Conservation (phyloP, 169 alveolate species). For the Babesia sp. region DNA sequence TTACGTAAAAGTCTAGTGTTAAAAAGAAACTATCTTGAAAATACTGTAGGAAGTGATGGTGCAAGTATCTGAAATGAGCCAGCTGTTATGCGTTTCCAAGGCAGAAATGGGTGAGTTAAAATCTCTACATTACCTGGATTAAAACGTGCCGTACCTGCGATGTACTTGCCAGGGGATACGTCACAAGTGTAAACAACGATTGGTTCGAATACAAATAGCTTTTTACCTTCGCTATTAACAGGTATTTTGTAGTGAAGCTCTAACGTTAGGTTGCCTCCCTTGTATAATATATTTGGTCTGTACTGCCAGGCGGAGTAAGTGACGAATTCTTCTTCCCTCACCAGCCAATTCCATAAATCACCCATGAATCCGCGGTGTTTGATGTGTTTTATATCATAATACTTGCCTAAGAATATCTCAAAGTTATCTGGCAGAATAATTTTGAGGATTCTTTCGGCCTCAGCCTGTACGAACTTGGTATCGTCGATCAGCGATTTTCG, state of each 20-base stretch:
- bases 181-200: constrained; percentile 37
- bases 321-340: constrained; percentile 12
- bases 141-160: constrained; percentile 27
- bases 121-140: constrained; percentile 22
- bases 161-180: constrained; percentile 37
- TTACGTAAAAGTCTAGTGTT: no score
- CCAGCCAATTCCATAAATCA: constrained; percentile 7
- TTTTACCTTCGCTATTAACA: constrained; percentile 2
- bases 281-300: constrained; percentile 28
- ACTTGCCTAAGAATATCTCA: constrained; percentile 33
- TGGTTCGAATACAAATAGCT: constrained; percentile 27
- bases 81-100: constrained; percentile 30
- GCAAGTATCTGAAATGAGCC: constrained; percentile 30
- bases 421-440: constrained; percentile 2
- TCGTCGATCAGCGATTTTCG: background rate
- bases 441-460: constrained; percentile 11
- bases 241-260: constrained; percentile 53
- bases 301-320: constrained; percentile 57
- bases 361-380: constrained; percentile 12
- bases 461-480: background rate
- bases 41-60: constrained; percentile 22
- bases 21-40: background rate
- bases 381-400: constrained; percentile 6
- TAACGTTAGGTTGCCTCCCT: constrained; percentile 44
- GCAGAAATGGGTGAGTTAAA: constrained; percentile 42